Percentiles rank a stretch among this genome's conserved stretches.
Evolutionary conservation across 2,329 filamentous ascomycete genomes (phyloP).

Genomic region (Aspergillus aculeatinus): DNA sequence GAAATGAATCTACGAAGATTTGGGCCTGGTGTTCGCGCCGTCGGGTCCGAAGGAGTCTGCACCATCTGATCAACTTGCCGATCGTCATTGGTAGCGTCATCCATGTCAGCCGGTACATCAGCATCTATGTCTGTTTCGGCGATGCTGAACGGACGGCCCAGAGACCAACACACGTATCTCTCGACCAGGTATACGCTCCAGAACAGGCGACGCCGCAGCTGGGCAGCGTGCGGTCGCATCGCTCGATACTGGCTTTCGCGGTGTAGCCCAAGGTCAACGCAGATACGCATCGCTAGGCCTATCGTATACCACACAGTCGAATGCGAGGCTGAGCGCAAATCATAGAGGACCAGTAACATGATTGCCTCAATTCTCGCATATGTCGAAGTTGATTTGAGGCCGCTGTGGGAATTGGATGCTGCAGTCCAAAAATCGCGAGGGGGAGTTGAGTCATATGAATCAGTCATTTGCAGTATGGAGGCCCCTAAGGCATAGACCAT

Average conservation of each 20-base stretch:
- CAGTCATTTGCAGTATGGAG: constrained; percentile 19
- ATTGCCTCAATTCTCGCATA: constrained; percentile 24
- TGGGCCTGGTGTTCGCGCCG: background rate
- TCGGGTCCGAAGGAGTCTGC: background rate
- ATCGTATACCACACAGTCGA: constrained; percentile 29
- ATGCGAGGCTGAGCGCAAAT: constrained; percentile 22
- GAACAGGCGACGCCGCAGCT: constrained; percentile 28
- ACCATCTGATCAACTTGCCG: background rate
- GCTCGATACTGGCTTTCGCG: constrained; percentile 18
- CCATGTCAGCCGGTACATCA: constrained; percentile 18
- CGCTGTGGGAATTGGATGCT: constrained; percentile 17
- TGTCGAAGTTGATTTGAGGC: constrained; percentile 11
- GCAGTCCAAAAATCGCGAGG: constrained; percentile 14
- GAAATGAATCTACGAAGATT: constrained; percentile 15
- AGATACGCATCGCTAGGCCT: constrained; percentile 28
- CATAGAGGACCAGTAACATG: constrained; percentile 24
- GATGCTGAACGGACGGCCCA: constrained; percentile 34
- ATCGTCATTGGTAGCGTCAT: constrained; percentile 11
- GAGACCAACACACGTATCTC: constrained; percentile 27
- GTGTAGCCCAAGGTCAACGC: constrained; percentile 27
- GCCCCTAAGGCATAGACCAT: constrained; percentile 26
- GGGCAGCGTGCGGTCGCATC: constrained; percentile 13
- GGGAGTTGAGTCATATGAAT: constrained; percentile 16
- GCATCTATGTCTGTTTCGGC: constrained; percentile 35
- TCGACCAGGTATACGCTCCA: constrained; percentile 35